These are phyloP conservation scores for Barbatosphaeria neglecta DNA, from an alignment of 495 filamentous ascomycete genomes.

Conservation along the genomic window DNA sequence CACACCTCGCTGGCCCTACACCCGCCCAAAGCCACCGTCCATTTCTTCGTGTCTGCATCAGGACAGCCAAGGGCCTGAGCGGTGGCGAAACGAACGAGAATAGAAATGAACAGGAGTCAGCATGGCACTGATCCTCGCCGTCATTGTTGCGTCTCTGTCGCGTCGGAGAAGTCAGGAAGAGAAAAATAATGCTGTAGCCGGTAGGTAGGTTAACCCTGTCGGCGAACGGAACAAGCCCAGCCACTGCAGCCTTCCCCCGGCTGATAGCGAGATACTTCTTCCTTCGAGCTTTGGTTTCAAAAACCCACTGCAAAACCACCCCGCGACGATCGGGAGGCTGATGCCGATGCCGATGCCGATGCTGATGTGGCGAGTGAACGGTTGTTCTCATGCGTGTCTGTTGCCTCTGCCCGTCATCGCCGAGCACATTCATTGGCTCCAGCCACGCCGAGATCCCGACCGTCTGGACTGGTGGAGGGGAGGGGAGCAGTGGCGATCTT, in stretches of 20 bases:
- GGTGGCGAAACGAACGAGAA: too few relatives aligned
- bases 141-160: too few relatives aligned
- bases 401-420: not conserved
- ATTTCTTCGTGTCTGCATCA: too few relatives aligned
- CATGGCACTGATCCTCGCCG: too few relatives aligned
- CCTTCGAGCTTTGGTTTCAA: not conserved
- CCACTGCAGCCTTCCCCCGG: not conserved
- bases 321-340: not conserved
- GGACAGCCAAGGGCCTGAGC: too few relatives aligned
- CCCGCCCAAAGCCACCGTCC: too few relatives aligned
- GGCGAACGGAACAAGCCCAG: not conserved
- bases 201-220: not conserved
- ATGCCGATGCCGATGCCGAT: too few relatives aligned
- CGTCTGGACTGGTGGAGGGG: not conserved
- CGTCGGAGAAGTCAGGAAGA: not conserved
- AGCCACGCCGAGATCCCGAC: not conserved
- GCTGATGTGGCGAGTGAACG: not conserved
- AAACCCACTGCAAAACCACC: not conserved
- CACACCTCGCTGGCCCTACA: too few relatives aligned
- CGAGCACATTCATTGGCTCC: not conserved
- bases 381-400: not conserved
- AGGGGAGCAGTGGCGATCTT: not conserved
- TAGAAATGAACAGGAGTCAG: too few relatives aligned
- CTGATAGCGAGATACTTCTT: not conserved
- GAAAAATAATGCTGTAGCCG: too few relatives aligned